A percentile compares a stretch with the other conserved stretches of the same genome.
These are phyloP conservation scores for Erigeron philadelphicus DNA, from an alignment of 140 eudicot species.

Conservation along the genomic window DNA sequence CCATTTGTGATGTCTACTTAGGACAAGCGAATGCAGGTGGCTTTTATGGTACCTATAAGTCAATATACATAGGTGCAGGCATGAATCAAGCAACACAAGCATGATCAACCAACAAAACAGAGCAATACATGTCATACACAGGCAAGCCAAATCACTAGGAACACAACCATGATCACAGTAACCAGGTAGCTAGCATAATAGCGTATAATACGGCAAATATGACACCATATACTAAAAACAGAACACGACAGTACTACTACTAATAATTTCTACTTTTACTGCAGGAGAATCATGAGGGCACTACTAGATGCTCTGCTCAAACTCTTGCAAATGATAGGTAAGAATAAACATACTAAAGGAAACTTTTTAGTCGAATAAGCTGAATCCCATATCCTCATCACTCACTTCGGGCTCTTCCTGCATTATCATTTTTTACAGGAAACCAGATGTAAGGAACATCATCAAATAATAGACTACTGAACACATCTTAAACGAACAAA, in stretches of 20 bases:
- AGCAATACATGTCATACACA: not conserved
- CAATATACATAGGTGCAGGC: too few relatives aligned
- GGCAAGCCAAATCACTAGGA: not conserved
- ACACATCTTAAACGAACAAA: too few relatives aligned
- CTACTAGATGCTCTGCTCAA: conserved; percentile 11
- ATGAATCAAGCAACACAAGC: not conserved
- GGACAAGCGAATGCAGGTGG: too few relatives aligned
- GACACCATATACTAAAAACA: not conserved
- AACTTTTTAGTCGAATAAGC: conserved; percentile 30
- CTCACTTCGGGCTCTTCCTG: conserved; percentile 42
- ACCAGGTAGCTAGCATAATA: conserved; percentile 10
- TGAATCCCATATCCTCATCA: conserved; percentile 33
- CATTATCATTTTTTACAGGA: too few relatives aligned
- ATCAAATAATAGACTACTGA: too few relatives aligned
- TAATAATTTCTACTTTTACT: not conserved
- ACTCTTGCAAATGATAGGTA: conserved; percentile 5
- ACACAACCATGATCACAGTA: not conserved
- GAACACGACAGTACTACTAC: not conserved
- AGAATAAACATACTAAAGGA: not conserved
- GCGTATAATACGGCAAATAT: not conserved
- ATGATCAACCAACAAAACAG: not conserved
- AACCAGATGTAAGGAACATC: too few relatives aligned
- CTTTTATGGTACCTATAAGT: too few relatives aligned
- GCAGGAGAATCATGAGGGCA: conserved; percentile 16
- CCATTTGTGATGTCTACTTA: too few relatives aligned